Evolutionary conservation across 1,284 basidiomycete species (phyloP), one percentile per base, ranked within the genome.

Genomic region (Hypsizygus ulmarius): DNA sequence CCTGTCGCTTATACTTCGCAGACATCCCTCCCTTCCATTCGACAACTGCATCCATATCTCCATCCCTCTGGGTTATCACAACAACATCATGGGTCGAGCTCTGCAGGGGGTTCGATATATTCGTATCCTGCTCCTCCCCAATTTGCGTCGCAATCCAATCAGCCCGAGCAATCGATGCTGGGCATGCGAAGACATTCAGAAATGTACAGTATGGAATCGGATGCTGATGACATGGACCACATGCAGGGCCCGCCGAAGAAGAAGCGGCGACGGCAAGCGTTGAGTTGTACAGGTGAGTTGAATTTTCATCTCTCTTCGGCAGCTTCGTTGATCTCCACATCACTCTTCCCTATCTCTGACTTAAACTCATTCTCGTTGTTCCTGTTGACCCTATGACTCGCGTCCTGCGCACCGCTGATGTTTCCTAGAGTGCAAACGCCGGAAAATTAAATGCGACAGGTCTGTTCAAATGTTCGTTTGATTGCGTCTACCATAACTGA

Each of bases 261-360:
- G 77, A 87, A 85, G 64, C 72, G 86, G 43, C 72, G 85, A 45
- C 69, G 86, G 45, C 86, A 88, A 60, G 84, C 85, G 32, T 65
- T 88, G 57, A 88, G 85, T 59, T 88, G 86, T 65, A 88, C 86
- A 48, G 86, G 86, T 87, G 63, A 70, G 78, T 57, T 61, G 49
- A 60, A 51, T 51, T 29, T 32, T 35, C 39, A 48, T 52, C 39
- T 53, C 49, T 49, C 46, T 45, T 39, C 44, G 49, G 18, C 40
- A 28, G 49, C 51, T 54, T 14, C 25, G 12, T 38, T 29, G 15
- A 33, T 43, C 27, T 45, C 43, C 25, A 43, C 45, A 52, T 54
- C 21, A 38, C 42, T 30, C 29, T 35, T 45, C 45, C 30, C 50
- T 43, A 30, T 28, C 40, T 40, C 50, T 30, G 4, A 25, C 21